Conservation (phyloP, 345 rosid species). For the Citrus mangshanensis region DNA sequence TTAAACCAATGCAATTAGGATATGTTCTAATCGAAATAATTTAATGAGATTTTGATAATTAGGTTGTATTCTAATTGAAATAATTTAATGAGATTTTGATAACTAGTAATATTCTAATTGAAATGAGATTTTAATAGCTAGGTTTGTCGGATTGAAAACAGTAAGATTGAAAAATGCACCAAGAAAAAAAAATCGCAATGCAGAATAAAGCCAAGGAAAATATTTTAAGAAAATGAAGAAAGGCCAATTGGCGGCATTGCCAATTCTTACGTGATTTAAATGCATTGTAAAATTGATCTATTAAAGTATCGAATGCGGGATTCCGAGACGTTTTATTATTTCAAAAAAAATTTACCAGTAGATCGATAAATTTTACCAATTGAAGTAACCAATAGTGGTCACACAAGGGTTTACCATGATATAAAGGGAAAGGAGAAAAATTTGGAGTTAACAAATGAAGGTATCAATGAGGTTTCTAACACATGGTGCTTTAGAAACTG, state of each 20-base stretch:
- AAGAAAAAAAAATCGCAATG: background rate
- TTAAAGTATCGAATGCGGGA: background rate
- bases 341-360: too few species aligned
- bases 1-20: too few species aligned
- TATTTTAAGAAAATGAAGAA: background rate
- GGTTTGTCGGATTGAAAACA: background rate
- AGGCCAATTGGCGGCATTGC: background rate
- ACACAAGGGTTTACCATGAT: background rate
- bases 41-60: too few species aligned
- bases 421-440: background rate
- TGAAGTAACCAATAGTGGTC: background rate
- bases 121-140: too few species aligned
- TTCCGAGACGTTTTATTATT: too few species aligned
- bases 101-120: too few species aligned
- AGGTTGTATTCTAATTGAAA: too few species aligned
- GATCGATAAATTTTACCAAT: background rate
- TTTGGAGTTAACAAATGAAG: background rate
- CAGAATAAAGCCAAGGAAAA: background rate
- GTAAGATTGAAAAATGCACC: slow-evolving; percentile 5
- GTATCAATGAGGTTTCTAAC: background rate
- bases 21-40: too few species aligned
- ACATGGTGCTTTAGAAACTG: background rate
- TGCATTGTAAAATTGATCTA: background rate
- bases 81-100: too few species aligned
- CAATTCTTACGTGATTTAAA: background rate